Base-by-base conservation (phyloP, 352 stramenopile genomes). In the Phytophthora pinifolia region DNA sequence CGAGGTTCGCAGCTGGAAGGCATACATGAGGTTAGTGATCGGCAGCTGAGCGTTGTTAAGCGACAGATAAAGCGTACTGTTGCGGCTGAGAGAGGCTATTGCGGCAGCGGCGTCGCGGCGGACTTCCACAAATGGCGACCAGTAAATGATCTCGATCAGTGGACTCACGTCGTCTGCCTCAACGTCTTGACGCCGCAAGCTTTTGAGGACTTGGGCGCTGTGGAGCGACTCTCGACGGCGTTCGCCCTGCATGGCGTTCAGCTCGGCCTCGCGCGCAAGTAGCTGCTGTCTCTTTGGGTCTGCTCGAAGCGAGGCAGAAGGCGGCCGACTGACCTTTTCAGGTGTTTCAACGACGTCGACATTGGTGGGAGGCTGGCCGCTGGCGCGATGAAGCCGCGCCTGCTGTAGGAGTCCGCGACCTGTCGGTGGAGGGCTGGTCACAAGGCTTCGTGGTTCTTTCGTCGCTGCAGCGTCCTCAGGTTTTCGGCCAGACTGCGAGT, bases 81-180 rank as follows among this genome's bases (percentile, higher is more conserved):
- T 95, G 25, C 83, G 77, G 31, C 75, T 84, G 17, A 95, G 56
- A 12, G 85, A 90, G 0, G 76, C 67, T 17, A 95, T 74, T 0
- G 85, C 85, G 5, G 85, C 77, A 9, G 85, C 85, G 2, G 81
- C 79, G 30, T 95, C 85, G 4, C 83, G 75, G 6, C 83, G 76
- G 5, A 95, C 83, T 64, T 95, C 85, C 27, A 88, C 48, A 36
- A 92, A 92, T 0, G 80, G 79, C 3, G 79, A 92, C 85, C 83
- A 95, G 71, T 93, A 95, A n/a, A 83, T 83, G 42, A 93, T 88
- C 45, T 93, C 85, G 33, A 95, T 83, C 33, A 95, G 56, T 14
- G 85, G 85, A 7, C 74, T 67, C 15, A 95, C 69, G 14, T 79
- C 74, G n/a, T 91, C 78, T 3, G 66, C 58, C 30, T 85, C 69